A percentile compares a stretch with the other conserved stretches of the same genome.
Evolutionary conservation across 1,284 basidiomycete species (phyloP).

Genomic region (Cryptococcus deneoformans): DNA sequence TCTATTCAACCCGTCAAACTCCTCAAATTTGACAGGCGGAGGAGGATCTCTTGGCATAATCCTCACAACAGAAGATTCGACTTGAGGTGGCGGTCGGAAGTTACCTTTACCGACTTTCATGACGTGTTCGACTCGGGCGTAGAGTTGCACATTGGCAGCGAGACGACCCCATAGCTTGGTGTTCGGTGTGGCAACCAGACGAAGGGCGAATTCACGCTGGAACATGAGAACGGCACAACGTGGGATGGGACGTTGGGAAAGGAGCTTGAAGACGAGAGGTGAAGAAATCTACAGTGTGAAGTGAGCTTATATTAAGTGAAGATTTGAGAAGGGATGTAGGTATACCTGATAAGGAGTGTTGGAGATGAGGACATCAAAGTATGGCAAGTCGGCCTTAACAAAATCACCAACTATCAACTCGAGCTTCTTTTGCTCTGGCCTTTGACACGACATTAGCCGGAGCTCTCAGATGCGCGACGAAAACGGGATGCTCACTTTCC

Average conservation of each 20-base stretch:
- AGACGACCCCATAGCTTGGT: constrained; percentile 90
- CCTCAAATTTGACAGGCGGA: constrained; percentile 91
- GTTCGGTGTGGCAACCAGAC: constrained; percentile 82
- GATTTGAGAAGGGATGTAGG: not conserved
- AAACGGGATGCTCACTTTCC: constrained; percentile 73
- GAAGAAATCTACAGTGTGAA: constrained; percentile 71
- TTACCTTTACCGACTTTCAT: constrained; percentile 97
- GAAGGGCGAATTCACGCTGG: constrained; percentile 95
- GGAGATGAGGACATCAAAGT: constrained; percentile 98
- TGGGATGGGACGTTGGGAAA: constrained; percentile 92
- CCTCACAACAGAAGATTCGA: constrained; percentile 89
- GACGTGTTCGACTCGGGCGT: constrained; percentile 90
- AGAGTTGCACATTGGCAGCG: constrained; percentile 95
- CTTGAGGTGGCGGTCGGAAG: constrained; percentile 93
- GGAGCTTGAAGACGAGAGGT: constrained; percentile 91
- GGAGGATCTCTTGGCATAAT: constrained; percentile 92
- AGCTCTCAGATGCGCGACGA: not conserved
- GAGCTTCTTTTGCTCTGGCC: constrained; percentile 91
- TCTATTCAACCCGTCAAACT: constrained; percentile 92
- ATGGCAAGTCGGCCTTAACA: constrained; percentile 93
- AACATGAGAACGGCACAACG: constrained; percentile 98
- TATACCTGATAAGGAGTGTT: constrained; percentile 92
- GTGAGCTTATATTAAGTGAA: not conserved
- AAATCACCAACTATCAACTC: constrained; percentile 96
- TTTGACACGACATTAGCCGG: constrained; percentile 40